Conservation (phyloP, 805 yeast species). For the Suhomyces faveliae region DNA sequence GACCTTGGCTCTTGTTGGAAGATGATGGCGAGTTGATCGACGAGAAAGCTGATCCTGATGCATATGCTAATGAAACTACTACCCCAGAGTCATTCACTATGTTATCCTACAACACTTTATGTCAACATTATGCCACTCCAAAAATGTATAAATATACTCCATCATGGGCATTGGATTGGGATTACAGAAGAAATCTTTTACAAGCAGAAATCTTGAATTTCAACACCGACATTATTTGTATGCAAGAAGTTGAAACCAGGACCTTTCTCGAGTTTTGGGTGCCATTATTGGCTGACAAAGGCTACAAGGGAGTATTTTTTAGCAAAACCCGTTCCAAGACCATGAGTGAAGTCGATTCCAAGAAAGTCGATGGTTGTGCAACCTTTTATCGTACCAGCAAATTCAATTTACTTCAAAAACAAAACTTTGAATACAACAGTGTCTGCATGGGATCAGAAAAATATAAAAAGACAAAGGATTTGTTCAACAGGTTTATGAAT, state of each 20-base stretch:
- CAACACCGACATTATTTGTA: constrained; percentile 76
- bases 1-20: constrained; percentile 80
- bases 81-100: constrained; percentile 58
- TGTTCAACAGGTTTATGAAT: constrained; percentile 92
- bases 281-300: constrained; percentile 66
- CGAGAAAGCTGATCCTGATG: constrained; percentile 29
- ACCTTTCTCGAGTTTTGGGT: constrained; percentile 85
- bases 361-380: constrained; percentile 98
- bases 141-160: constrained; percentile 93
- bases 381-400: constrained; percentile 72
- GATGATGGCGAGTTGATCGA: constrained; percentile 67
- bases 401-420: constrained; percentile 69
- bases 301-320: constrained; percentile 80
- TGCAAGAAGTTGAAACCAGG: constrained; percentile 92
- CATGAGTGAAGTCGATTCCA: constrained; percentile 74
- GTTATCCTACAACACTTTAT: constrained; percentile 85
- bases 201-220: constrained; percentile 66
- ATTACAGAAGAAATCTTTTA: constrained; percentile 75
- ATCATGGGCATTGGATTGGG: constrained; percentile 96
- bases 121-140: constrained; percentile 94
- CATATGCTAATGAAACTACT: constrained; percentile 28
- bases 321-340: constrained; percentile 92
- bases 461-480: constrained; percentile 89
- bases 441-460: constrained; percentile 79
- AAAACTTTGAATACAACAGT: constrained; percentile 77